Conservation (phyloP, 345 rosid species). For the Mercurialis annua region DNA sequence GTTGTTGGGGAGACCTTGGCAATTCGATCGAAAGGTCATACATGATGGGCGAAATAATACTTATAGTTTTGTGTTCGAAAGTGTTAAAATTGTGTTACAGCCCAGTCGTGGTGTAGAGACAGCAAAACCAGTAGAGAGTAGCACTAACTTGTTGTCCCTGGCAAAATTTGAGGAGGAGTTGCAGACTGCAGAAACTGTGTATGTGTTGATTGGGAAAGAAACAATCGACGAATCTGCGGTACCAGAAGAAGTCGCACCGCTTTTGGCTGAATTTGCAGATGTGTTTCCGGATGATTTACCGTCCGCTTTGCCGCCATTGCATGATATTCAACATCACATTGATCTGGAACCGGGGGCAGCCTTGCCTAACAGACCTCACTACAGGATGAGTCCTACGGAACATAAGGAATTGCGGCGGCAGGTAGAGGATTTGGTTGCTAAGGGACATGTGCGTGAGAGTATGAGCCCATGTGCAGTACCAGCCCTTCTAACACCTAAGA, state of each 20-base stretch:
- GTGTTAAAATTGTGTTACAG: background rate
- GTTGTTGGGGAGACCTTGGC: background rate
- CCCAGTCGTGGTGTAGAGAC: background rate
- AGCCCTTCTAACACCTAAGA: too few relatives aligned
- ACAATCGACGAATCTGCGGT: background rate
- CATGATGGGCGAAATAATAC: background rate
- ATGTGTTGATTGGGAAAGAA: background rate
- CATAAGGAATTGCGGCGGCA: background rate
- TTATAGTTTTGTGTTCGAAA: background rate
- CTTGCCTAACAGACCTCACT: background rate
- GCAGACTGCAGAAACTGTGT: background rate
- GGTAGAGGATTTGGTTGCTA: background rate
- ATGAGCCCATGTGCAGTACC: too few relatives aligned
- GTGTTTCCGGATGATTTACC: background rate
- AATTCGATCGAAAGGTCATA: background rate
- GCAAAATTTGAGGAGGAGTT: background rate
- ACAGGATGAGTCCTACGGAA: background rate
- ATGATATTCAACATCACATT: background rate
- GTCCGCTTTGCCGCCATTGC: background rate
- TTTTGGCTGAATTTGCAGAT: background rate
- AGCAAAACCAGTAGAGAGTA: background rate
- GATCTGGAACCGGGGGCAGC: background rate
- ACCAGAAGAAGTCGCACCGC: background rate
- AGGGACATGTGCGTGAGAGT: too few relatives aligned
- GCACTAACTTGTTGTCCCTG: background rate